Base-by-base conservation (phyloP, 305 asterid genomes). In the Fraxinus paxiana region DNA sequence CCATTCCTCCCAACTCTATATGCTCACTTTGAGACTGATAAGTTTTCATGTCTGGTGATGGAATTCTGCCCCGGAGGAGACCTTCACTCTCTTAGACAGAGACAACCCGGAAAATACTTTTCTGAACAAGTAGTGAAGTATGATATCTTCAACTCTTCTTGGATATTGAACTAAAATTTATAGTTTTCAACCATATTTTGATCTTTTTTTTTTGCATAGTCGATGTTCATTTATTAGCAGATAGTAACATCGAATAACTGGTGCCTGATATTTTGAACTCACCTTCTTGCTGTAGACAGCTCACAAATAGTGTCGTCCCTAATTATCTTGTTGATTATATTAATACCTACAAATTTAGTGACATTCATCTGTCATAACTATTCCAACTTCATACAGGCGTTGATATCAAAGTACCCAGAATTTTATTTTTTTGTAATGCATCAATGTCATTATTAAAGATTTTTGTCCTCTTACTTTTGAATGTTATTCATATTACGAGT, bases 51-150 rank as follows among this genome's bases (percentile, higher is more conserved):
- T 81, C 76, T 89, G 81, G 92, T 89, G 0, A 89, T 89, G 92
- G 92, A 89, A 88, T 89, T 89, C 71, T 89, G 92, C 79, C 90
- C 92, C 17, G 92, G 92, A 5, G 92, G 92, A 28, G 92, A 89
- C 81, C 78, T 89, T 79, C 92, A 89, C 51, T 73, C 81, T 1
- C 89, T 89, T 35, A 67, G 92, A 38, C 92, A 89, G 84, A 87
- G 88, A 86, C 92, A 87, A 28, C 86, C 90, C 0, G 92, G 92
- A 34, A 89, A 89, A 81, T 85, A 89, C 77, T 89, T 89, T 31
- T 84, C 92, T 2, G 90, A 89, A 46, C 92, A 89, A 79, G 92
- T 89, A 4, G 92, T 85, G 26, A 89, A 84, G 92, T 89, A 89
- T 72, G 87, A 73, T 43, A 46, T 74, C 78, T 54, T 71, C 54